Evolutionary conservation across 1,139 yeast genomes (phyloP), one percentile per base, ranked within the genome.

Genomic region (Debaryomyces robertsiae): DNA sequence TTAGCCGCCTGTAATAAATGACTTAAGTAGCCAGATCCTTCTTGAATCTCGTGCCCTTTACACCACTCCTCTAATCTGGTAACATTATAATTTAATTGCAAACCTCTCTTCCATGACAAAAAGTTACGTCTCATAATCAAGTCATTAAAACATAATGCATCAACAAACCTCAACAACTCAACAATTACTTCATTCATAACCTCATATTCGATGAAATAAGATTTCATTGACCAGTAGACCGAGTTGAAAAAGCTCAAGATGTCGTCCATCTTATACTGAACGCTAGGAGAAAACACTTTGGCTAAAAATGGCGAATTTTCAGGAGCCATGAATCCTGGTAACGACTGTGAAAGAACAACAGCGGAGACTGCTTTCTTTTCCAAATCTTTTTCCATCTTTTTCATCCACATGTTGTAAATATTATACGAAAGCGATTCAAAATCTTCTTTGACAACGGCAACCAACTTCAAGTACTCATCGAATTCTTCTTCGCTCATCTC

Each of bases 31-130:
- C 84, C 79, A n/a, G 93, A 79, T 4, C 95, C 96, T 59, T 91
- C 96, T 41, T 88, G 85, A 52, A 94, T 81, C 45, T 87, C 95
- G 63, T 93, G 97, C 4, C 93, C 82, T 67, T 90, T 93, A 67
- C 98, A 93, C 98, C 98, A 94, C 69, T 94, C 99, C 64, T 91
- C 98, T 54, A 94, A 77, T 57, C 98, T 80, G 5, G 98, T 93
- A 41, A 91, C 94, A 63, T 94, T 94, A 69, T 94, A 94, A 62
- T 91, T 93, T 67, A 94, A 81, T 67, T 94, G 98, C 52, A 94
- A 76, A 41, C 98, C 98, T 60, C 98, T 84, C 73, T 93, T 93
- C 98, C 98, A 94, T 10, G 96, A 85, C 59, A 93, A 73, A 67
- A 91, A 94, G 66, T 85, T 86, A 63, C 97, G 81, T 70, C 96